Evolutionary conservation across 2,329 filamentous ascomycete genomes (phyloP), one percentile per base, ranked within the genome.

Genomic region (Pleurostoma richardsiae): DNA sequence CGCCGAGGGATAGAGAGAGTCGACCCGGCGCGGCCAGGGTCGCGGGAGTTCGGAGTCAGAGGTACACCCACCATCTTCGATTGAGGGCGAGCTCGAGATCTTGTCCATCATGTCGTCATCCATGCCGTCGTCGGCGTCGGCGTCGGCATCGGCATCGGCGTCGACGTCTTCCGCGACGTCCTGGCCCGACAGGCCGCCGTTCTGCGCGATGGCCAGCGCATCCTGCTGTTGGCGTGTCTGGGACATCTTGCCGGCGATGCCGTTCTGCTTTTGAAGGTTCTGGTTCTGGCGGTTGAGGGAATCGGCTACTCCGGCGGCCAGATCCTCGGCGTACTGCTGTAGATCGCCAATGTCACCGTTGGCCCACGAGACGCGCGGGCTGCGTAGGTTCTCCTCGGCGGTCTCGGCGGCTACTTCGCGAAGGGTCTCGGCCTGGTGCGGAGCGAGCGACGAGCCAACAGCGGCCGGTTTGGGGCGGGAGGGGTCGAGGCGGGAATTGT

Each of bases 31-130:
- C 47, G 71, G 72, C 72, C 69, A 72, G 51, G 59, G 59, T 54
- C 51, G 60, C 44, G 64, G 61, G 56, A 67, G 60, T 51, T 56
- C 50, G 55, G 58, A 63, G 51, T 56, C 50, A 56, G 58, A 63
- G 70, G 67, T 69, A 72, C 74, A 94, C 90, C 79, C 84, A 99
- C 92, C 92, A 86, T 97, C 92, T 76, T 95, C 90, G 69, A 99
- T 99, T 59, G 92, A 97, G 63, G 94, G 94, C 59, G 92, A 97
- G 69, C 91, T 97, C 60, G 92, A 97, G 56, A 99, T 96, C 69
- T 94, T 94, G 73, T 97, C 94, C 87, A 95, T 90, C 83, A 96
- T 84, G 67, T 97, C 92, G 68, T 96, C 77, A 61, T 95, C 90
- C 65, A 90, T 71, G 58, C 88, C 80, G 56, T 88, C 86, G 50